A percentile compares a stretch with the other conserved stretches of the same genome.
These are phyloP conservation scores for Venturia asperata DNA, from an alignment of 2,329 filamentous ascomycete species.

Conservation along the genomic window DNA sequence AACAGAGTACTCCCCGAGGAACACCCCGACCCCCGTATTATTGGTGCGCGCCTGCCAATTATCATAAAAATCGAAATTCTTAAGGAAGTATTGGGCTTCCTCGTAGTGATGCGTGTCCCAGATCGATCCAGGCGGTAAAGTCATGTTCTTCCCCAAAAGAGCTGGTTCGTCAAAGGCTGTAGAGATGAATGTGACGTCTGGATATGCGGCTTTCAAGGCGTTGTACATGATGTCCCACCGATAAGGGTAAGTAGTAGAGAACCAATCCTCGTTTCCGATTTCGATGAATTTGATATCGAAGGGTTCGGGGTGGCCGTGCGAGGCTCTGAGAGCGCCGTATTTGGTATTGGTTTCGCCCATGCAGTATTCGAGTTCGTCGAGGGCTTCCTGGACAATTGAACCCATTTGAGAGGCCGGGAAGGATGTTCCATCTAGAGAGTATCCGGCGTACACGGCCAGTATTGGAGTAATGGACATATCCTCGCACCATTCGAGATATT, in stretches of 20 bases:
- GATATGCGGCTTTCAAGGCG: conserved; percentile 31
- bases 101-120: conserved; percentile 41
- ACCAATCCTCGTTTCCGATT: conserved; percentile 35
- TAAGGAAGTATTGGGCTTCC: conserved; percentile 35
- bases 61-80: conserved; percentile 38
- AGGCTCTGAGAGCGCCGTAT: conserved; percentile 32
- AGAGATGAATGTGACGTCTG: conserved; percentile 31
- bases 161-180: conserved; percentile 25
- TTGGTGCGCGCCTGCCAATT: conserved; percentile 29
- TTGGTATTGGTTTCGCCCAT: conserved; percentile 28
- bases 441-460: conserved; percentile 40
- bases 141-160: conserved; percentile 24
- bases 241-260: conserved; percentile 28
- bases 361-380: conserved; percentile 31
- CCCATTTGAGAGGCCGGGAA: conserved; percentile 31
- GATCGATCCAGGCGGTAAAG: conserved; percentile 31
- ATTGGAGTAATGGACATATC: conserved; percentile 39
- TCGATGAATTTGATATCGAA: conserved; percentile 34
- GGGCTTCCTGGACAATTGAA: conserved; percentile 35
- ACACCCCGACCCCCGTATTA: conserved; percentile 28
- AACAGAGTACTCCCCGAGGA: conserved; percentile 33
- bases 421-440: conserved; percentile 36
- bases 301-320: conserved; percentile 32
- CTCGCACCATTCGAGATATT: conserved; percentile 44
- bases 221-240: conserved; percentile 31